Evolutionary conservation across 768 basidiomycete genomes (phyloP).

Genomic region (Psilocybe subaeruginosa): DNA sequence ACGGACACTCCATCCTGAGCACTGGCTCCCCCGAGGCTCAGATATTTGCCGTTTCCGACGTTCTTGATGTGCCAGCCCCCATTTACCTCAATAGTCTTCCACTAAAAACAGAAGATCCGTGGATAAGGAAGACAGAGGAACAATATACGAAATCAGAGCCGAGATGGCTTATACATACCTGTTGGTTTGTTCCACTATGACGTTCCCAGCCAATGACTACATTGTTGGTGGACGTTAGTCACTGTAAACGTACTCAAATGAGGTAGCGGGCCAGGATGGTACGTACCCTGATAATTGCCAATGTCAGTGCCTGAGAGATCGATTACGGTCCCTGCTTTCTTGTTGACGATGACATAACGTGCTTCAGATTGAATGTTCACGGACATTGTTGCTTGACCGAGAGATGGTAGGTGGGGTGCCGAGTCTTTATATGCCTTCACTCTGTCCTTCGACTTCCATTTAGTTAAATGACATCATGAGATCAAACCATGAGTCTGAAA

Average conservation of each 20-base stretch:
- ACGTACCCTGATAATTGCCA: slow-evolving; percentile 33
- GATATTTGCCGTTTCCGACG: slow-evolving; percentile 30
- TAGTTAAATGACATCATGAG: no score
- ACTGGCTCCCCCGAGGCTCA: slow-evolving; percentile 22
- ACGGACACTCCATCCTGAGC: slow-evolving; percentile 13
- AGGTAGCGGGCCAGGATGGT: no score
- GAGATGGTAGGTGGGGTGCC: no score
- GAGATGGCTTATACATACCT: slow-evolving; percentile 25
- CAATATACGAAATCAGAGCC: not conserved
- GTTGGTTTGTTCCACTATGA: slow-evolving; percentile 45
- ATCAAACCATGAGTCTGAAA: no score
- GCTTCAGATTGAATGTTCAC: not conserved
- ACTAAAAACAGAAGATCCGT: slow-evolving; percentile 15
- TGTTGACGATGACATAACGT: slow-evolving; percentile 40
- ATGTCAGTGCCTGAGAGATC: slow-evolving; percentile 47
- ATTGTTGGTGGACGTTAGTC: not conserved
- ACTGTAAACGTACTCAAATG: slow-evolving; percentile 12
- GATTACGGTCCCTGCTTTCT: slow-evolving; percentile 39
- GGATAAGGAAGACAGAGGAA: not conserved
- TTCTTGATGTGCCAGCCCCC: slow-evolving; percentile 36
- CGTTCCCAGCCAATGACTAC: slow-evolving; percentile 45
- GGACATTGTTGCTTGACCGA: not conserved
- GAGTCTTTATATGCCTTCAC: no score
- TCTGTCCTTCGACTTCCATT: no score
- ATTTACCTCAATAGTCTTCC: slow-evolving; percentile 10